A percentile compares a stretch with the other conserved stretches of the same genome.
Conservation (phyloP, 169 alveolate species). For the Plasmodium ovale region DNA sequence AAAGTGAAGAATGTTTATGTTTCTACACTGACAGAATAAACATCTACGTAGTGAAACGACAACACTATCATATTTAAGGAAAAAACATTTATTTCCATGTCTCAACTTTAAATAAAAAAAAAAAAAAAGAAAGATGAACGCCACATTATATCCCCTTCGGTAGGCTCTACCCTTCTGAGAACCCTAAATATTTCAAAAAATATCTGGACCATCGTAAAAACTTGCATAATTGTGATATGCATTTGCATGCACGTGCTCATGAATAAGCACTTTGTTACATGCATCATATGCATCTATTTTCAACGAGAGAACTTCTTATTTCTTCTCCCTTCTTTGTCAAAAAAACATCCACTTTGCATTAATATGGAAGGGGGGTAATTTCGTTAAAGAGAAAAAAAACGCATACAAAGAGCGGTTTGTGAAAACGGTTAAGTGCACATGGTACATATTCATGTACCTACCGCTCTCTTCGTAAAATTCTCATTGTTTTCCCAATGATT, state of each 20-base stretch:
- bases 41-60: not conserved
- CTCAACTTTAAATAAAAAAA: not conserved
- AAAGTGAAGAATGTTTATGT: no score
- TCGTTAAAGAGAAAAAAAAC: not conserved
- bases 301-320: not conserved
- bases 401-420: not conserved
- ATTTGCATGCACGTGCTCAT: not conserved
- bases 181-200: slow-evolving; percentile 65
- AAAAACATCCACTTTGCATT: not conserved
- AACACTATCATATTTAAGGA: not conserved
- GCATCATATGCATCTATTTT: no score
- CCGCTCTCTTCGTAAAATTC: no score
- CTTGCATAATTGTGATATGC: not conserved
- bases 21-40: no score
- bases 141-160: not conserved
- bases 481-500: no score
- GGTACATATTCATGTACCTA: no score
- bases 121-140: not conserved
- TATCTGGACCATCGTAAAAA: slow-evolving; percentile 53
- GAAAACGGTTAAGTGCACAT: no score
- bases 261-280: not conserved
- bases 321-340: not conserved
- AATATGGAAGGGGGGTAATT: slow-evolving; percentile 20
- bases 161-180: slow-evolving; percentile 67
- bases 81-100: not conserved